A percentile compares a stretch with the other conserved stretches of the same genome.
Evolutionary conservation across 2,329 filamentous ascomycete species (phyloP).

Genomic region (Aschersonia sp.): DNA sequence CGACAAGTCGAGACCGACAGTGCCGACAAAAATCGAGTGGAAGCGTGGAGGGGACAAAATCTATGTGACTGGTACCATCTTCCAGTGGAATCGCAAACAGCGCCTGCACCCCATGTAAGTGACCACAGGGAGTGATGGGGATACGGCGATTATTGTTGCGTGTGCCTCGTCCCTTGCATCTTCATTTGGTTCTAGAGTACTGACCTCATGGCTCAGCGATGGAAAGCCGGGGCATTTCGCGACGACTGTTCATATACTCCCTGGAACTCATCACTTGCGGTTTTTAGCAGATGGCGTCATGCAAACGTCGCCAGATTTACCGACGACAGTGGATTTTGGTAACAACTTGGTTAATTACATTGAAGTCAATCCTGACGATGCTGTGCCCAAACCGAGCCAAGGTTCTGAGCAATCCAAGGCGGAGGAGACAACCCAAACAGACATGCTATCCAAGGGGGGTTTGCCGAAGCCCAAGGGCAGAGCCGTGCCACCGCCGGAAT

Average conservation of each 20-base stretch:
- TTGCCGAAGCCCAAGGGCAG: conserved; percentile 35
- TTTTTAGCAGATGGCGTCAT: conserved; percentile 93
- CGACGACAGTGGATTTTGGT: conserved; percentile 92
- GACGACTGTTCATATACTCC: conserved; percentile 67
- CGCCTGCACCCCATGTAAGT: conserved; percentile 74
- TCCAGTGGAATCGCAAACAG: conserved; percentile 93
- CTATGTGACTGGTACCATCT: conserved; percentile 94
- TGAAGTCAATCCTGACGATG: conserved; percentile 70
- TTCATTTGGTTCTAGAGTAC: not conserved
- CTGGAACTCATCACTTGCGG: conserved; percentile 91
- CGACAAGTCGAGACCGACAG: conserved; percentile 60
- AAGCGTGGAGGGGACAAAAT: conserved; percentile 69
- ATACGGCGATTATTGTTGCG: no score
- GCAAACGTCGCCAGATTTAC: conserved; percentile 72
- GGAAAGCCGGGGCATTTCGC: conserved; percentile 51
- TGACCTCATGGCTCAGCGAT: conserved; percentile 21
- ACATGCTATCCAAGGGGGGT: conserved; percentile 19
- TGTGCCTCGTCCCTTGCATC: not conserved
- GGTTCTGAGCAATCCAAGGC: conserved; percentile 6
- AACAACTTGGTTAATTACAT: conserved; percentile 98
- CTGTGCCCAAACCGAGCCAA: conserved; percentile 23
- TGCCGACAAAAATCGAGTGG: conserved; percentile 82
- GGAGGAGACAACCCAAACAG: conserved; percentile 3
- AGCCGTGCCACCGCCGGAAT: conserved; percentile 36
- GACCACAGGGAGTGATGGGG: not conserved